Conservation (phyloP, 176 grass and related monocot genomes). For the Ensete glaucum region DNA sequence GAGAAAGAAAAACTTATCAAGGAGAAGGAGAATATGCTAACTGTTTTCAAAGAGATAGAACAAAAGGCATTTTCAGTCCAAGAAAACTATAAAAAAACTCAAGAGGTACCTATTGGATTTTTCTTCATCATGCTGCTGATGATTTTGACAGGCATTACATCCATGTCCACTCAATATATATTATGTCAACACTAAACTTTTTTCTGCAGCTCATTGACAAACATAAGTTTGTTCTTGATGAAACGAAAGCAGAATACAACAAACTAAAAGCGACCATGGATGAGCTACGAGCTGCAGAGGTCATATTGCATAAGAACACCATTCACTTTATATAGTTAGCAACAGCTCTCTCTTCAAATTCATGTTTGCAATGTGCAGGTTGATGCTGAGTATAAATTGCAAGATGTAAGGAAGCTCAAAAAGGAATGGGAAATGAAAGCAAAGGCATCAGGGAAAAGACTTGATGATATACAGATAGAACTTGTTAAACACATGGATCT, state of each 20-base stretch:
- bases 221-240: slow-evolving; percentile 69
- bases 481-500: slow-evolving; percentile 77
- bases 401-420: slow-evolving; percentile 59
- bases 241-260: slow-evolving; percentile 83
- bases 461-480: slow-evolving; percentile 53
- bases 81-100: slow-evolving; percentile 78
- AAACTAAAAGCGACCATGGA: slow-evolving; percentile 77
- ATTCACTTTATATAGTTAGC: not conserved
- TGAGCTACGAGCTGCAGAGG: slow-evolving; percentile 69
- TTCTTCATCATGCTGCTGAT: not conserved
- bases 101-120: slow-evolving; percentile 45
- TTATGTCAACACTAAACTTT: not conserved
- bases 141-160: not conserved
- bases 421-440: slow-evolving; percentile 83
- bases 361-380: slow-evolving; percentile 36
- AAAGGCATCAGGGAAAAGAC: slow-evolving; percentile 64
- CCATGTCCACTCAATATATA: not conserved
- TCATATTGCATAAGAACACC: slow-evolving; percentile 13
- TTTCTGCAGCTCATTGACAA: slow-evolving; percentile 59
- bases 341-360: slow-evolving; percentile 1
- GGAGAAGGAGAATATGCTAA: slow-evolving; percentile 53
- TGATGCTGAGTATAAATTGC: slow-evolving; percentile 71
- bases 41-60: slow-evolving; percentile 60
- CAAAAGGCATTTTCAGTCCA: slow-evolving; percentile 73
- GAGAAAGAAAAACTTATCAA: slow-evolving; percentile 47